Evolutionary conservation across 768 basidiomycete species (phyloP).

Genomic region (Sarcodon aspratus): DNA sequence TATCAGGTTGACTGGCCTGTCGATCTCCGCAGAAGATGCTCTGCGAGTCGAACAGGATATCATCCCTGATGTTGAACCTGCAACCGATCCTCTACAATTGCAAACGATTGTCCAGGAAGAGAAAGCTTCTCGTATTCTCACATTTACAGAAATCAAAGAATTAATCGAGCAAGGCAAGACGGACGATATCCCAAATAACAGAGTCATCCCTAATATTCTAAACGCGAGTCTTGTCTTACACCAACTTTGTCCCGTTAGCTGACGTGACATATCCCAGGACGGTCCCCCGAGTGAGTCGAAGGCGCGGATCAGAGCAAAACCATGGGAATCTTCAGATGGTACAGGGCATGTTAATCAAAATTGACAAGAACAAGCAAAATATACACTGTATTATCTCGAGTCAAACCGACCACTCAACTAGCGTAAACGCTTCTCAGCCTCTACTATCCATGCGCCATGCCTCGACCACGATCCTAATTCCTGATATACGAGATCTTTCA

Average conservation of each 20-base stretch:
- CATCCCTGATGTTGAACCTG: not conserved
- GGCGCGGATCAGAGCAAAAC: slow-evolving; percentile 42
- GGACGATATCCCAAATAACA: slow-evolving; percentile 73
- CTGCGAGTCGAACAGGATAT: slow-evolving; percentile 1
- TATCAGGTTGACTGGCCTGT: slow-evolving; percentile 20
- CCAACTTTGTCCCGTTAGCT: not conserved
- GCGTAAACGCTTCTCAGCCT: too few species aligned
- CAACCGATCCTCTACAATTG: slow-evolving; percentile 1
- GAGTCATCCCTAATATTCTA: slow-evolving; percentile 50
- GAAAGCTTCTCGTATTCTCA: slow-evolving; percentile 34
- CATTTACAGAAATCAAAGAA: slow-evolving; percentile 56
- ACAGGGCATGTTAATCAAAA: too few species aligned
- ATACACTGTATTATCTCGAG: too few species aligned
- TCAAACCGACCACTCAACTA: too few species aligned
- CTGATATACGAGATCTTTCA: slow-evolving; percentile 25
- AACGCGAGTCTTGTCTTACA: slow-evolving; percentile 35
- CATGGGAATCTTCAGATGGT: slow-evolving; percentile 42
- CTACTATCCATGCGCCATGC: slow-evolving; percentile 25
- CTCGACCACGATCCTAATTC: slow-evolving; percentile 31
- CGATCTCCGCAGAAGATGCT: slow-evolving; percentile 18
- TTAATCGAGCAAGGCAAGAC: slow-evolving; percentile 63
- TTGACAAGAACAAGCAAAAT: too few species aligned
- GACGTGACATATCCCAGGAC: slow-evolving; percentile 24
- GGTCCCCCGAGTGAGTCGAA: slow-evolving; percentile 46
- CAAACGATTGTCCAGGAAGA: slow-evolving; percentile 3